Evolutionary conservation across 192 early-diverging fungal genomes (phyloP).

Genomic region (Linnemannia hyalina): DNA sequence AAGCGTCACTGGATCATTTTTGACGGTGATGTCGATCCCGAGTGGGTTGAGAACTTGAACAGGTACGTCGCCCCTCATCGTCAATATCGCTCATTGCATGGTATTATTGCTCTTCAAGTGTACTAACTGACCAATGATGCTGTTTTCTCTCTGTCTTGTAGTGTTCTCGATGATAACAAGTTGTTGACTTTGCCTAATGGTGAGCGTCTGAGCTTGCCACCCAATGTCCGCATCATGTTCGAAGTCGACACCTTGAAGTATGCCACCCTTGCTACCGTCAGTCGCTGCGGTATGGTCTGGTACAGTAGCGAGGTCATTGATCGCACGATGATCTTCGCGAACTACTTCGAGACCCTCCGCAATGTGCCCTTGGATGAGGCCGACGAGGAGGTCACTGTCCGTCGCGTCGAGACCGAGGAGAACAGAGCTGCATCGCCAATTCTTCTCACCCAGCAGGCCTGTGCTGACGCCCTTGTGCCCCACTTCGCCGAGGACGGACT

Average conservation of each 20-base stretch:
- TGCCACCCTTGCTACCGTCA: constrained; percentile 97
- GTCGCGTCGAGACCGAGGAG: constrained; percentile 55
- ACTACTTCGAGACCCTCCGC: constrained; percentile 88
- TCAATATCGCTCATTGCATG: not conserved
- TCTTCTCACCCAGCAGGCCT: constrained; percentile 79
- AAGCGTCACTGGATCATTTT: constrained; percentile 99
- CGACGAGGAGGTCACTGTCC: constrained; percentile 75
- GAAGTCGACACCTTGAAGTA: constrained; percentile 99
- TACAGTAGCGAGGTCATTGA: constrained; percentile 93
- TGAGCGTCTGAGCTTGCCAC: constrained; percentile 94
- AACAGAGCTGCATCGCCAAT: constrained; percentile 68
- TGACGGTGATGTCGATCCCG: constrained; percentile 99
- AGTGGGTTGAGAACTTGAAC: constrained; percentile 99
- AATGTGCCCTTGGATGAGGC: constrained; percentile 82
- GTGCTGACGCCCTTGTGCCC: constrained; percentile 79
- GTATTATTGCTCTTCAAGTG: constrained; percentile 9
- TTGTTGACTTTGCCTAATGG: constrained; percentile 98
- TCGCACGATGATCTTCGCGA: constrained; percentile 79
- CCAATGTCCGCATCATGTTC: constrained; percentile 98
- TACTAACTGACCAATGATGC: not conserved
- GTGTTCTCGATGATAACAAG: constrained; percentile 98
- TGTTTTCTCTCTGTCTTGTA: constrained; percentile 40
- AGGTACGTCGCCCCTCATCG: constrained; percentile 24
- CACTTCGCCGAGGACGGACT: constrained; percentile 83
- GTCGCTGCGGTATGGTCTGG: constrained; percentile 99